Percentiles rank a stretch among this genome's conserved stretches.
Evolutionary conservation across 208 protist species (phyloP).

Genomic region (Herpetomonas tarakana): DNA sequence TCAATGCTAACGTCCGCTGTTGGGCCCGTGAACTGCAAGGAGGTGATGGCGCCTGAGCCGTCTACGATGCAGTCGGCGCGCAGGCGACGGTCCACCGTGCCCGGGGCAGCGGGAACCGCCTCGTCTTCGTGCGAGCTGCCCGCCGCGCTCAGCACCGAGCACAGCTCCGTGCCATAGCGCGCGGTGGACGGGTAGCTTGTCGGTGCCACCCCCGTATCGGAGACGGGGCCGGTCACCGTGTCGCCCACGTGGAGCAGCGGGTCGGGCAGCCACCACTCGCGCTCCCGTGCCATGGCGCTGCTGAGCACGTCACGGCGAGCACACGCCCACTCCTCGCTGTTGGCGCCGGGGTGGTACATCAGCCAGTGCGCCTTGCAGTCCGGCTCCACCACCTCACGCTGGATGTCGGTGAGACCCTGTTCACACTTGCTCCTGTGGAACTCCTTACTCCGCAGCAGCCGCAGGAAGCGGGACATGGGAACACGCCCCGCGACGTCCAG

Average conservation of each 20-base stretch:
- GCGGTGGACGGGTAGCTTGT: constrained; percentile 40
- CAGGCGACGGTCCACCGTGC: constrained; percentile 13
- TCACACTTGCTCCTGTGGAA: constrained; percentile 55
- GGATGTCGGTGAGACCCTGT: constrained; percentile 45
- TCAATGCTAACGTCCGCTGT: constrained; percentile 45
- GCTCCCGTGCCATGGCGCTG: constrained; percentile 51
- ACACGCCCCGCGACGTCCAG: constrained; percentile 58
- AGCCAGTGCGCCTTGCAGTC: constrained; percentile 60
- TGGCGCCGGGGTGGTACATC: constrained; percentile 75
- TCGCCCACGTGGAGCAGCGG: constrained; percentile 68
- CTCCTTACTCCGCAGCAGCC: constrained; percentile 28
- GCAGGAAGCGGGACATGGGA: constrained; percentile 35
- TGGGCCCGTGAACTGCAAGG: constrained; percentile 21
- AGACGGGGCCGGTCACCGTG: constrained; percentile 31
- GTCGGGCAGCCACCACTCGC: constrained; percentile 82
- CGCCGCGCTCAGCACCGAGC: constrained; percentile 43
- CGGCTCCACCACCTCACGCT: constrained; percentile 42
- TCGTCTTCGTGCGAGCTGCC: constrained; percentile 27
- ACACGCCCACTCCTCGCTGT: constrained; percentile 70
- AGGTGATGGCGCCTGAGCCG: constrained; percentile 64
- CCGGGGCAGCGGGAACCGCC: constrained; percentile 13
- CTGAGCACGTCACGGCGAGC: constrained; percentile 60
- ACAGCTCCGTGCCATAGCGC: constrained; percentile 73
- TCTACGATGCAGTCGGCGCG: constrained; percentile 56
- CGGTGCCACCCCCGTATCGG: constrained; percentile 14